A percentile compares a stretch with the other conserved stretches of the same genome.
Evolutionary conservation across 495 filamentous ascomycete species (phyloP).

Genomic region (Cetradonia linearis): DNA sequence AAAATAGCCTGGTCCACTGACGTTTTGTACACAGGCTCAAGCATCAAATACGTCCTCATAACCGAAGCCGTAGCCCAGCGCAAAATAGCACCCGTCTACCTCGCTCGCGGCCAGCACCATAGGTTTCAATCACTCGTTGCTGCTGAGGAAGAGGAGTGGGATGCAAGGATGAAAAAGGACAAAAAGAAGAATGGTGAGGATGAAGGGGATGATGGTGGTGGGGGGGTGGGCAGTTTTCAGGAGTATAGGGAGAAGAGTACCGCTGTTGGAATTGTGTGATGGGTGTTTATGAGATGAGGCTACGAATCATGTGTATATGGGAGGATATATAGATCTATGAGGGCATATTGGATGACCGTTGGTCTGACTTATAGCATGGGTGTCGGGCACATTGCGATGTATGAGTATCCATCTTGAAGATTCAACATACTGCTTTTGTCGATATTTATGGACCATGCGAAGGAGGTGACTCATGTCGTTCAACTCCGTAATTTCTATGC

Average conservation of each 20-base stretch:
- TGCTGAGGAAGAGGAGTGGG: slow-evolving; percentile 56
- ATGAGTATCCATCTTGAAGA: not conserved
- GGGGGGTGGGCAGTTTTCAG: slow-evolving; percentile 38
- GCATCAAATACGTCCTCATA: slow-evolving; percentile 62
- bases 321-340: not conserved
- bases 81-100: slow-evolving; percentile 50
- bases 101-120: slow-evolving; percentile 49
- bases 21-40: slow-evolving; percentile 38
- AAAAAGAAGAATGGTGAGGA: slow-evolving; percentile 29
- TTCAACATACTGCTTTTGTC: not conserved
- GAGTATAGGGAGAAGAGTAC: slow-evolving; percentile 41
- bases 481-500: slow-evolving; percentile 4
- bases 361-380: not conserved
- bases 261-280: slow-evolving; percentile 22
- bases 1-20: slow-evolving; percentile 46
- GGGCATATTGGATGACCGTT: not conserved
- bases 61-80: slow-evolving; percentile 61
- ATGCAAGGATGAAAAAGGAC: slow-evolving; percentile 34
- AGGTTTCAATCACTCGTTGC: slow-evolving; percentile 49
- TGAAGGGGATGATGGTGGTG: slow-evolving; percentile 25
- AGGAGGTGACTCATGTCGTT: not conserved
- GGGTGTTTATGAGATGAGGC: not conserved
- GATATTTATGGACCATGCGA: not conserved
- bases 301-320: slow-evolving; percentile 1
- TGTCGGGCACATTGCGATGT: not conserved